Percentiles rank a stretch among this genome's conserved stretches.
These are phyloP conservation scores for Phialocephala subalpina DNA, from an alignment of 2,329 filamentous ascomycete species.

Conservation along the genomic window DNA sequence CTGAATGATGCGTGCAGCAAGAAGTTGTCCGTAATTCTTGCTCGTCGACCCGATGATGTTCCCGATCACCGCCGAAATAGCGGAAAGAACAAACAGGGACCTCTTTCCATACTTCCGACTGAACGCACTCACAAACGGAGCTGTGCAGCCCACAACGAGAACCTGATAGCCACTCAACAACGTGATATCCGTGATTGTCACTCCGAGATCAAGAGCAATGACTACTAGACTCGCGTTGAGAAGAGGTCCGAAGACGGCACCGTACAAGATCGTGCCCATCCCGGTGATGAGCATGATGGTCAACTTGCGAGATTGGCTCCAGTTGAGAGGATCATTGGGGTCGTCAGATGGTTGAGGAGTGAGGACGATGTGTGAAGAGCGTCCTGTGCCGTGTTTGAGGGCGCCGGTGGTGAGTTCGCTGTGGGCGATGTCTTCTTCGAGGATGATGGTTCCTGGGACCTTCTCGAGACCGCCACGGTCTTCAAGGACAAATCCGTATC, in stretches of 20 bases:
- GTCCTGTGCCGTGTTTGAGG: slow-evolving; percentile 35
- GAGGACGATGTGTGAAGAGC: slow-evolving; percentile 30
- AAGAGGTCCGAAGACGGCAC: slow-evolving; percentile 27
- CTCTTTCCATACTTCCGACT: slow-evolving; percentile 36
- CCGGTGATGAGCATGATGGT: slow-evolving; percentile 49
- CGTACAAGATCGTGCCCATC: slow-evolving; percentile 48
- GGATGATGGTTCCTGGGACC: slow-evolving; percentile 33
- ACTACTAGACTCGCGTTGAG: slow-evolving; percentile 30
- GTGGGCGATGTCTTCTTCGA: slow-evolving; percentile 32
- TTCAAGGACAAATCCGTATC: slow-evolving; percentile 28
- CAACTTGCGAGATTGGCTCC: slow-evolving; percentile 49
- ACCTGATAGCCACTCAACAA: slow-evolving; percentile 37
- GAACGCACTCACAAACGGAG: slow-evolving; percentile 34
- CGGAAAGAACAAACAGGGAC: slow-evolving; percentile 28
- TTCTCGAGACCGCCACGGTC: slow-evolving; percentile 24
- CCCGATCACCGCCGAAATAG: slow-evolving; percentile 30
- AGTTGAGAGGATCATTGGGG: slow-evolving; percentile 58
- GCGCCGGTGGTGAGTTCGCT: slow-evolving; percentile 28
- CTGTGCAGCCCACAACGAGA: slow-evolving; percentile 32
- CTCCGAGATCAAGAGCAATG: slow-evolving; percentile 28
- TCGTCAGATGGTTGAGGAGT: slow-evolving; percentile 54
- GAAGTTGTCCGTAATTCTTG: slow-evolving; percentile 30
- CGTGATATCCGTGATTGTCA: slow-evolving; percentile 32
- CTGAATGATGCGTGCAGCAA: slow-evolving; percentile 37
- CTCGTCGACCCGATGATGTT: slow-evolving; percentile 30